Percentiles rank a stretch among this genome's conserved stretches.
phyloP scores from a whole-genome alignment of 1,139 yeast species.

The Candida sanyaensis region DNA sequence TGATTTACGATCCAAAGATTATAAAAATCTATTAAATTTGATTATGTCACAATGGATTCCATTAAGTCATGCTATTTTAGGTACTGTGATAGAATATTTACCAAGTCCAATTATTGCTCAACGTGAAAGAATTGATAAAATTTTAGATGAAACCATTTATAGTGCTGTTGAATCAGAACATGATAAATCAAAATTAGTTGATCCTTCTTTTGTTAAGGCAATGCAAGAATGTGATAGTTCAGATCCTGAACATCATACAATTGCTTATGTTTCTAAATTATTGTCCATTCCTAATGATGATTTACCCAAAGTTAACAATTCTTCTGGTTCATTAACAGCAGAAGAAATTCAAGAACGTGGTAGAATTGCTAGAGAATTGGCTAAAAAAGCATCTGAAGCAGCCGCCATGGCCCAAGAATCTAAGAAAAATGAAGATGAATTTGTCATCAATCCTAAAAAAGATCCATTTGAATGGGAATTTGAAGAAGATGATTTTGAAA shows the following conservation, averaged over 20 bases:
- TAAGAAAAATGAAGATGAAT: slow-evolving; percentile 27
- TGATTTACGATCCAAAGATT: slow-evolving; percentile 80
- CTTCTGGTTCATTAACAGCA: slow-evolving; percentile 35
- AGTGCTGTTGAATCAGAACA: slow-evolving; percentile 44
- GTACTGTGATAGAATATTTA: slow-evolving; percentile 80
- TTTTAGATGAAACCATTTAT: slow-evolving; percentile 52
- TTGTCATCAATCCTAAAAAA: slow-evolving; percentile 29
- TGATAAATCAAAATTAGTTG: slow-evolving; percentile 35
- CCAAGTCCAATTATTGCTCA: slow-evolving; percentile 88
- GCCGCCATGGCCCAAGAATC: slow-evolving; percentile 33
- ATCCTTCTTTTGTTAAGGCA: slow-evolving; percentile 49
- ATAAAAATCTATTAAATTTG: slow-evolving; percentile 59
- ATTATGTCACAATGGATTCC: slow-evolving; percentile 96
- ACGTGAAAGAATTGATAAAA: slow-evolving; percentile 62
- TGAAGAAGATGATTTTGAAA: slow-evolving; percentile 39
- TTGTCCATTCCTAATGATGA: slow-evolving; percentile 82
- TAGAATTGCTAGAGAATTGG: slow-evolving; percentile 67
- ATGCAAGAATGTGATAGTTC: slow-evolving; percentile 63
- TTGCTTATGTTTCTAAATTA: slow-evolving; percentile 90
- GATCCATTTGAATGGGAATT: slow-evolving; percentile 51
- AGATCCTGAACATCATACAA: slow-evolving; percentile 54
- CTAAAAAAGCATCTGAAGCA: slow-evolving; percentile 68
- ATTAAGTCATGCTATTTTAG: slow-evolving; percentile 77
- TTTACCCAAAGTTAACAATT: slow-evolving; percentile 57
- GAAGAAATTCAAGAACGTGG: slow-evolving; percentile 72